Evolutionary conservation across 352 stramenopile species (phyloP).

Genomic region (Globisporangium spinosum): DNA sequence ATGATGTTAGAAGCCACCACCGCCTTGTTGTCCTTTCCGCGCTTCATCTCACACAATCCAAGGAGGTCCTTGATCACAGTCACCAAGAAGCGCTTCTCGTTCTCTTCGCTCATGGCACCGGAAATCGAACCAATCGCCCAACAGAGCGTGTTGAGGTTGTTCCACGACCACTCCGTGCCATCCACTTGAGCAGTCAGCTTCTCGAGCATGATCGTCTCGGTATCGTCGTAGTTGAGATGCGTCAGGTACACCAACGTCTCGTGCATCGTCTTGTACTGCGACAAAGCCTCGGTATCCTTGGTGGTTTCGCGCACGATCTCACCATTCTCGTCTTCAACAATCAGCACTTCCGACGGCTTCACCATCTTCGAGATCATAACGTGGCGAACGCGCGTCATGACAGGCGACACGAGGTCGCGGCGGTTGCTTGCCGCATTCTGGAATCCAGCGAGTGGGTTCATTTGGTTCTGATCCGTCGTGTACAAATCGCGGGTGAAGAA

Average conservation of each 20-base stretch:
- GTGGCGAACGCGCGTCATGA: constrained; percentile 94
- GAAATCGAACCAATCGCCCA: constrained; percentile 99
- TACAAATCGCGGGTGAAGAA: constrained; percentile 96
- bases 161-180: constrained; percentile 91
- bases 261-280: constrained; percentile 99
- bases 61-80: constrained; percentile 99
- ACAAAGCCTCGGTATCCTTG: constrained; percentile 99
- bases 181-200: constrained; percentile 94
- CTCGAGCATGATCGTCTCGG: constrained; percentile 98
- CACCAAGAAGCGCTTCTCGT: constrained; percentile 99
- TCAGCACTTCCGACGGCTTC: constrained; percentile 99
- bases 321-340: constrained; percentile 99
- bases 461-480: constrained; percentile 84
- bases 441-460: constrained; percentile 55
- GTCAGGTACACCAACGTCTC: constrained; percentile 99
- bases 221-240: constrained; percentile 99
- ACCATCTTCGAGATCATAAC: constrained; percentile 99
- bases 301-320: constrained; percentile 96
- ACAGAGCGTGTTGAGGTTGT: constrained; percentile 99
- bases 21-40: constrained; percentile 99
- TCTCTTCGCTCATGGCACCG: constrained; percentile 98
- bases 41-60: constrained; percentile 97
- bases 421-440: constrained; percentile 48
- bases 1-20: constrained; percentile 99
- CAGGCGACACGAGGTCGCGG: constrained; percentile 65